phyloP scores from a whole-genome alignment of 1,139 yeast species.

The Geotrichum cucujoidarum region DNA sequence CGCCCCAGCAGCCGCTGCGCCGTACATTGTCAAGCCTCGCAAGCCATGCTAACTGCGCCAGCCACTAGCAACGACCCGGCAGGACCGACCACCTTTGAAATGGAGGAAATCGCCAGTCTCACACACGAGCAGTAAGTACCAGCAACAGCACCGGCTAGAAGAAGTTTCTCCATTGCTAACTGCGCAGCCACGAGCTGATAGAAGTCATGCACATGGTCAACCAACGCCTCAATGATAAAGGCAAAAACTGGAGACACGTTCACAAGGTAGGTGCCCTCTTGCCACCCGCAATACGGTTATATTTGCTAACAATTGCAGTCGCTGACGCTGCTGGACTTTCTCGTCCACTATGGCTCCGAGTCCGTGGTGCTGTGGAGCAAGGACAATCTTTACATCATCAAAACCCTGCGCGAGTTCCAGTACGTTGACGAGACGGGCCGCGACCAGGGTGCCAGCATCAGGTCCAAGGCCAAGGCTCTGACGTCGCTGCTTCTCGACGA shows the following conservation, averaged over 20 bases:
- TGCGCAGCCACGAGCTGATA: slow-evolving; percentile 59
- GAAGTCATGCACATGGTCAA: slow-evolving; percentile 96
- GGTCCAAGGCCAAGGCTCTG: slow-evolving; percentile 89
- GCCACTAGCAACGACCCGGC: slow-evolving; percentile 88
- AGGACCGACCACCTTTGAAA: slow-evolving; percentile 76
- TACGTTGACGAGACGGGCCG: slow-evolving; percentile 72
- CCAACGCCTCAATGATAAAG: slow-evolving; percentile 89
- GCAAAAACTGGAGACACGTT: slow-evolving; percentile 97
- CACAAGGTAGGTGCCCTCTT: slow-evolving; percentile 50
- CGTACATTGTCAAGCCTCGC: neutral
- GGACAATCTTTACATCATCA: slow-evolving; percentile 82
- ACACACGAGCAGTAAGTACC: slow-evolving; percentile 55
- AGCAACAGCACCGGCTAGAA: too few relatives aligned
- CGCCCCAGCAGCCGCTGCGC: too few relatives aligned
- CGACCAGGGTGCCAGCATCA: slow-evolving; percentile 84
- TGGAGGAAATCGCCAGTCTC: slow-evolving; percentile 77
- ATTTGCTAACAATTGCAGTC: slow-evolving; percentile 36
- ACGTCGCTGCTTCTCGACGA: slow-evolving; percentile 76
- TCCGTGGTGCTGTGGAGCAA: slow-evolving; percentile 92
- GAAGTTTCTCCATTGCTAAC: slow-evolving; percentile 16
- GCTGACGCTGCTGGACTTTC: slow-evolving; percentile 78
- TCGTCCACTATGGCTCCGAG: slow-evolving; percentile 83
- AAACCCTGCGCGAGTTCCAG: slow-evolving; percentile 87
- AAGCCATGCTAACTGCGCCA: slow-evolving; percentile 9
- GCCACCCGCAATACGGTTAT: neutral